Percentiles rank a stretch among this genome's conserved stretches.
phyloP scores from a whole-genome alignment of 2,329 filamentous ascomycete species.

The Exophiala phaeomuriformis region DNA sequence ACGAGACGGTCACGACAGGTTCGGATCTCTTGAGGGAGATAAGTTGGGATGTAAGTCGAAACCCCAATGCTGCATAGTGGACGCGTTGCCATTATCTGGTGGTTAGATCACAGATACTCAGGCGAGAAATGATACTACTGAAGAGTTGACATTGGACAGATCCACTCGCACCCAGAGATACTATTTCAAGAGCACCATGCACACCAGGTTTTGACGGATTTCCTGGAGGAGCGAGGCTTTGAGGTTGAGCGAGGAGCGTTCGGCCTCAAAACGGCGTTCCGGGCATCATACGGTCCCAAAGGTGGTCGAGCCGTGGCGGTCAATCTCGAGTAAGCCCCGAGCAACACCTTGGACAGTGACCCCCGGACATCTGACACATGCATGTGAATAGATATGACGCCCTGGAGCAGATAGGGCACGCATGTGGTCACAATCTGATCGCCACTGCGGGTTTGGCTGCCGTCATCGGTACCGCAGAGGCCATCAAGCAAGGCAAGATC shows the following conservation, averaged over 20 bases:
- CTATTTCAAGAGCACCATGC: constrained; percentile 48
- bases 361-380: no score
- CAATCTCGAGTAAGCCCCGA: constrained; percentile 35
- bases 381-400: constrained; percentile 28
- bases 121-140: no score
- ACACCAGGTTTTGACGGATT: constrained; percentile 42
- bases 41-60: no score
- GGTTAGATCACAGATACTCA: no score
- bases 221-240: constrained; percentile 32
- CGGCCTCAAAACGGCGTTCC: constrained; percentile 47
- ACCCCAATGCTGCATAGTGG: no score
- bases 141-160: neutral
- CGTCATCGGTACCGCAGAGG: constrained; percentile 32
- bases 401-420: constrained; percentile 35
- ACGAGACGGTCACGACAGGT: no score
- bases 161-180: constrained; percentile 43
- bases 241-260: constrained; percentile 44
- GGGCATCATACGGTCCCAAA: constrained; percentile 36
- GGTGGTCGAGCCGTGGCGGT: constrained; percentile 34
- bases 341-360: no score
- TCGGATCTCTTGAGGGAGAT: no score
- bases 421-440: constrained; percentile 38
- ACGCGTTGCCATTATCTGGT: no score
- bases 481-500: constrained; percentile 23
- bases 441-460: constrained; percentile 34